A percentile compares a stretch with the other conserved stretches of the same genome.
Conservation (phyloP, 2,329 filamentous ascomycete species). For the Ophiobolus disseminans region DNA sequence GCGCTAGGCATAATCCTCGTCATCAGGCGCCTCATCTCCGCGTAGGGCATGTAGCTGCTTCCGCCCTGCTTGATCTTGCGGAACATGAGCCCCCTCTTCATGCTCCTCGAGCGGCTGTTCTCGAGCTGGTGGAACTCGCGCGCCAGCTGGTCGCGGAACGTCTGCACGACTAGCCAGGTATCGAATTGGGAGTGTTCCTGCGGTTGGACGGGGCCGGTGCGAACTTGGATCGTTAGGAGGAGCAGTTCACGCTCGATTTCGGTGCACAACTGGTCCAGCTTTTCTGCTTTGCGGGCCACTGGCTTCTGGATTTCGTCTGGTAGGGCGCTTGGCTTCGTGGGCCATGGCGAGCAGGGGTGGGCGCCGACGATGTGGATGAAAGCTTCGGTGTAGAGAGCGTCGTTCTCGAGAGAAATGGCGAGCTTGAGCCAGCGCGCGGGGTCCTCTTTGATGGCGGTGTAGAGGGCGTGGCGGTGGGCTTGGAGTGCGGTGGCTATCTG, state of each 20-base stretch:
- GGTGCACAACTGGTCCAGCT: conserved; percentile 17
- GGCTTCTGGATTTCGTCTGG: conserved; percentile 14
- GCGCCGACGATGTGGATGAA: conserved; percentile 46
- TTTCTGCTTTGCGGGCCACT: conserved; percentile 20
- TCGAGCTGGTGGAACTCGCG: conserved; percentile 22
- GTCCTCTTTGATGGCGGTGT: conserved; percentile 38
- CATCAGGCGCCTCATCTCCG: conserved; percentile 27
- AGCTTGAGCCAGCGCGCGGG: conserved; percentile 44
- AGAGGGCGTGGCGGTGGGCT: conserved; percentile 34
- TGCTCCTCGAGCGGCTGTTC: neutral
- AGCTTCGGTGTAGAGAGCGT: conserved; percentile 45
- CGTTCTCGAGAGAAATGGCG: conserved; percentile 33
- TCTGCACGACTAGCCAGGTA: conserved; percentile 38
- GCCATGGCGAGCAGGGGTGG: conserved; percentile 32
- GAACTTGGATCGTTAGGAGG: conserved; percentile 21
- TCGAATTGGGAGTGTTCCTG: conserved; percentile 13
- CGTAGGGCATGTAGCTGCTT: conserved; percentile 34
- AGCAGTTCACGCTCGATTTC: conserved; percentile 36
- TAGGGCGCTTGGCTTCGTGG: conserved; percentile 11
- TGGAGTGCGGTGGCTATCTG: conserved; percentile 31
- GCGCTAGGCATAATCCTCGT: conserved; percentile 18
- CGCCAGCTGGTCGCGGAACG: conserved; percentile 41
- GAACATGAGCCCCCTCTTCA: conserved; percentile 35
- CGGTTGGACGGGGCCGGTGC: conserved; percentile 1
- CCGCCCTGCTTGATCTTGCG: conserved; percentile 35